These are phyloP conservation scores for Stephania japonica DNA, from an alignment of 164 flowering plant species.

Conservation along the genomic window DNA sequence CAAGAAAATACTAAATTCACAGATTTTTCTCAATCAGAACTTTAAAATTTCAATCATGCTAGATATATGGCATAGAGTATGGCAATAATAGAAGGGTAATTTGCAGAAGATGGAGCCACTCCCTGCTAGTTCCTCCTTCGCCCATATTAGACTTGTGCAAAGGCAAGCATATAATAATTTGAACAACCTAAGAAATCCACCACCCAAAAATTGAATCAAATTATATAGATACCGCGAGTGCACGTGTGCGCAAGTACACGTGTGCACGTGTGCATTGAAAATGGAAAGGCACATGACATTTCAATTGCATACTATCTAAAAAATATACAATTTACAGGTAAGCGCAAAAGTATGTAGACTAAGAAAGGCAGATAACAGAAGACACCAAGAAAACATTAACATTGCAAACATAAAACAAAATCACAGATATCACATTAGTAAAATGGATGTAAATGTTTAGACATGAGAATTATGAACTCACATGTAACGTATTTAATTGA, in stretches of 20 bases:
- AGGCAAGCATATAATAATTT: not conserved
- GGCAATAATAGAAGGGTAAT: not conserved
- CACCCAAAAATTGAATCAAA: no score
- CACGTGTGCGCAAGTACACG: no score
- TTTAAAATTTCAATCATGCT: not conserved
- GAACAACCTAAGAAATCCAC: not conserved
- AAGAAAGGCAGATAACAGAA: not conserved
- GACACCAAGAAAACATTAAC: not conserved
- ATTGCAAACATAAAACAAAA: not conserved
- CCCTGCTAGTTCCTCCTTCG: not conserved
- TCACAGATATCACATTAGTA: not conserved
- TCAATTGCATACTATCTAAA: not conserved
- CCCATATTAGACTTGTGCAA: no score
- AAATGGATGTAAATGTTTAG: not conserved
- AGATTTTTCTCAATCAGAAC: no score
- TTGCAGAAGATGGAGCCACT: not conserved
- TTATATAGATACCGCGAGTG: no score
- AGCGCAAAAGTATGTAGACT: not conserved
- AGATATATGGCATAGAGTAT: not conserved
- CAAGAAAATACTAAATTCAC: no score
- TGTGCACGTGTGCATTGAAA: no score
- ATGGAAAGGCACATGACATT: not conserved
- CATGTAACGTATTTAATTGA: constrained; percentile 81
- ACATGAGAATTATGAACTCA: constrained; percentile 38
- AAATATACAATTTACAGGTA: not conserved